Evolutionary conservation across 768 basidiomycete species (phyloP).

Genomic region (Mycena vitilis): DNA sequence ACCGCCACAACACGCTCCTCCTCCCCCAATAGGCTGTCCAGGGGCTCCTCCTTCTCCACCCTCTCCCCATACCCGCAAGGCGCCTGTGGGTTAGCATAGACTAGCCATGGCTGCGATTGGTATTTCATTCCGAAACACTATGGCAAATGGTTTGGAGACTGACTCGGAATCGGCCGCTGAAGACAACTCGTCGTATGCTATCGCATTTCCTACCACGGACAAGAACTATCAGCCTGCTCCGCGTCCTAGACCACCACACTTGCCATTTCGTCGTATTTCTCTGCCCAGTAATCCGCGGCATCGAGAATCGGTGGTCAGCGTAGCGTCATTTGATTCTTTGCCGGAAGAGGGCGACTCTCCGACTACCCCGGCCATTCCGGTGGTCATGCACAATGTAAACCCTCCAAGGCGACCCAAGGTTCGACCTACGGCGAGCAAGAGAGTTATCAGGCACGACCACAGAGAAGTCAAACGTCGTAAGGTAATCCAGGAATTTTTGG

Average conservation of each 20-base stretch:
- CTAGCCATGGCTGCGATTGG: slow-evolving; percentile 29
- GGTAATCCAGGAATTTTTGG: slow-evolving; percentile 83
- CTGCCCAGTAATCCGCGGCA: slow-evolving; percentile 65
- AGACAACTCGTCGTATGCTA: slow-evolving; percentile 23
- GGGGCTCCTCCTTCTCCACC: background rate
- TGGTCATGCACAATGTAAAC: slow-evolving; percentile 45
- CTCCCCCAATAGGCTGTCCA: background rate
- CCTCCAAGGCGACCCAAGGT: slow-evolving; percentile 44
- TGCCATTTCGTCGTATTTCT: slow-evolving; percentile 74
- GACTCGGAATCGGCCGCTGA: slow-evolving; percentile 22
- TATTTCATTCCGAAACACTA: slow-evolving; percentile 28
- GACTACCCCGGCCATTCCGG: slow-evolving; percentile 44
- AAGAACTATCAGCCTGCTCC: slow-evolving; percentile 45
- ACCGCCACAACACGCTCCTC: background rate
- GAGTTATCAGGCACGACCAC: slow-evolving; percentile 59
- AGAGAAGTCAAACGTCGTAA: slow-evolving; percentile 69
- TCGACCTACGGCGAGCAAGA: slow-evolving; percentile 51
- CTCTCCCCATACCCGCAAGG: background rate
- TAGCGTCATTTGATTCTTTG: slow-evolving; percentile 80
- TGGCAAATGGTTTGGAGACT: slow-evolving; percentile 18
- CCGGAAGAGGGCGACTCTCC: slow-evolving; percentile 55
- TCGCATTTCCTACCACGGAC: slow-evolving; percentile 39
- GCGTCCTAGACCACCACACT: slow-evolving; percentile 56
- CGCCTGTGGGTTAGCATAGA: background rate
- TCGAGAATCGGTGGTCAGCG: slow-evolving; percentile 75